Percentiles rank a stretch among this genome's conserved stretches.
phyloP scores from a whole-genome alignment of 164 flowering plant species.

The Magnolia changhungtana region DNA sequence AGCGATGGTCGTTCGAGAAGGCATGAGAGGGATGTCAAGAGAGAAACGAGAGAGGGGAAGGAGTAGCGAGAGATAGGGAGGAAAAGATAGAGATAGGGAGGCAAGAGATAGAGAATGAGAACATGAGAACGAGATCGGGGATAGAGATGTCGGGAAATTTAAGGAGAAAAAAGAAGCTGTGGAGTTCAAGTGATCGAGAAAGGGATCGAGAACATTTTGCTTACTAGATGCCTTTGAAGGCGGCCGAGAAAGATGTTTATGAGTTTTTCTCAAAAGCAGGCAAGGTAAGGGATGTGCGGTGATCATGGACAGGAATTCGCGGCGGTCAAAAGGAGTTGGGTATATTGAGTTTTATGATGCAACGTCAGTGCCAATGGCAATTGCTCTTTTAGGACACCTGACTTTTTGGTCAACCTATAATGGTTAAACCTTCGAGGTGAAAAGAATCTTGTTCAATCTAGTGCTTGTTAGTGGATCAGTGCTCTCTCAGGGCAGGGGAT shows the following conservation, averaged over 20 bases:
- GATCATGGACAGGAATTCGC: constrained; percentile 95
- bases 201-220: constrained; percentile 99
- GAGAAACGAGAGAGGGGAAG: constrained; percentile 15
- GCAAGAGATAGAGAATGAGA: constrained; percentile 18
- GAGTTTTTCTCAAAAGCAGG: constrained; percentile 95
- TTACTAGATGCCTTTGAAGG: constrained; percentile 97
- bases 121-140: constrained; percentile 36
- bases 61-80: constrained; percentile 31
- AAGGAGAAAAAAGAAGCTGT: constrained; percentile 74
- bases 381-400: too few species aligned
- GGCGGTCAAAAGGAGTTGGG: constrained; percentile 99
- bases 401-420: too few species aligned
- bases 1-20: constrained; percentile 25
- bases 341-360: too few species aligned
- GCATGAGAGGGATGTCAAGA: constrained; percentile 11
- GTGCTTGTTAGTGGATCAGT: too few species aligned
- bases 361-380: too few species aligned
- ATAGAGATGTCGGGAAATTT: constrained; percentile 48
- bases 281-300: constrained; percentile 97
- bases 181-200: constrained; percentile 96
- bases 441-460: too few species aligned
- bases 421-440: too few species aligned
- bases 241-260: constrained; percentile 83
- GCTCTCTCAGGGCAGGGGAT: too few species aligned
- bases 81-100: constrained; percentile 1